These are phyloP conservation scores for Pichia pseudocactophila DNA, from an alignment of 805 yeast species.

Conservation along the genomic window DNA sequence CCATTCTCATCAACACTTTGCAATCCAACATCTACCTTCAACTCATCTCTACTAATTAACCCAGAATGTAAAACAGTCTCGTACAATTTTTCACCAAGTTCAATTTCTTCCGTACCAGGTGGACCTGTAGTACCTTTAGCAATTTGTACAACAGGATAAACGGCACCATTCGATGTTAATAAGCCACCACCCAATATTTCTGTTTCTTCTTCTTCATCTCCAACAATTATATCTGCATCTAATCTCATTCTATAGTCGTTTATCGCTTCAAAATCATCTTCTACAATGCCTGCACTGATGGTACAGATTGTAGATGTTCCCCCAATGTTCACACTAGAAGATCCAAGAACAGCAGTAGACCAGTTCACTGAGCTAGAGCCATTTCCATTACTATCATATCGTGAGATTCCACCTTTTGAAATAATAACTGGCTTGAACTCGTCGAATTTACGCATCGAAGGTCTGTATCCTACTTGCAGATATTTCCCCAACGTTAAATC, in stretches of 20 bases:
- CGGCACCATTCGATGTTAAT: slow-evolving; percentile 28
- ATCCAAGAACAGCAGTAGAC: slow-evolving; percentile 42
- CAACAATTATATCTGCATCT: slow-evolving; percentile 28
- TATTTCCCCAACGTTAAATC: slow-evolving; percentile 76
- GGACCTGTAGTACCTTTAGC: slow-evolving; percentile 70
- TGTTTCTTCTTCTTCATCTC: slow-evolving; percentile 11
- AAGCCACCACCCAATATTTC: slow-evolving; percentile 9
- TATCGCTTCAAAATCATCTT: slow-evolving; percentile 37
- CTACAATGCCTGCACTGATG: slow-evolving; percentile 59
- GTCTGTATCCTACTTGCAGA: slow-evolving; percentile 65
- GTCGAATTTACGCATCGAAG: slow-evolving; percentile 57
- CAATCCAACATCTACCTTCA: slow-evolving; percentile 45
- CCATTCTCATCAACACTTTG: slow-evolving; percentile 47
- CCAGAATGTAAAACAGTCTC: slow-evolving; percentile 53
- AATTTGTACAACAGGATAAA: slow-evolving; percentile 71
- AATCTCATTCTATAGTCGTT: slow-evolving; percentile 35
- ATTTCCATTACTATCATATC: slow-evolving; percentile 19
- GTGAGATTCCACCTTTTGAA: slow-evolving; percentile 29
- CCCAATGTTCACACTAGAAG: slow-evolving; percentile 62
- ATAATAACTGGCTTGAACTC: slow-evolving; percentile 59
- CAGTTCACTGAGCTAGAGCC: slow-evolving; percentile 13
- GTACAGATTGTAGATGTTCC: slow-evolving; percentile 66
- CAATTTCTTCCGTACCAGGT: slow-evolving; percentile 82
- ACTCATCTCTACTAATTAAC: slow-evolving; percentile 39
- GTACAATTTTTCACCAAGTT: slow-evolving; percentile 53